Evolutionary conservation across 768 basidiomycete species (phyloP), one percentile per base, ranked within the genome.

Genomic region (Termitomyces sp.): DNA sequence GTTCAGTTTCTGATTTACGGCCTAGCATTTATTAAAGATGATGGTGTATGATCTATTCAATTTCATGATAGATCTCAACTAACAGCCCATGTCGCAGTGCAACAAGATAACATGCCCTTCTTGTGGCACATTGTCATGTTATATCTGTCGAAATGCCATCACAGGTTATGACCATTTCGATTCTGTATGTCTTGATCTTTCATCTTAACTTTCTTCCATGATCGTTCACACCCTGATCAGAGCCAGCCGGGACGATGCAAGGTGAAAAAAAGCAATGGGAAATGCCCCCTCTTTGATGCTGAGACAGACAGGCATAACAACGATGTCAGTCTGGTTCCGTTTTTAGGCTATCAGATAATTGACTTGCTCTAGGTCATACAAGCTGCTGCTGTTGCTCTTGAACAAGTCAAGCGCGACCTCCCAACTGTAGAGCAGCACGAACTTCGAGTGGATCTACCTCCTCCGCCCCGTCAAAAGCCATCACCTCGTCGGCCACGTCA

Each of bases 81-180:
- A n/a, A 54, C 52, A 46, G 11, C 46, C 34, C 15, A 25, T 56
- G 31, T 29, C 29, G 25, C 29, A 87, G 83, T 92, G 91, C 74
- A 92, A 92, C 79, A 92, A 92, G 71, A 91, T 92, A 83, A 80
- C 73, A 2, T 88, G 88, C 63, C 79, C 83, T 37, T 59, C 52
- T 1, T 92, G 91, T 65, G 53, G 47, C 4, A 82, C 87, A 0
- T 31, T 86, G 43, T 88, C 85, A 0, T 92, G 91, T 70, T 92
- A 92, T 67, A 74, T 89, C 40, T 92, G 91, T 66, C 81, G 87
- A 40, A 66, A 86, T 65, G 63, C 84, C 42, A 87, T 91, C 32
- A 69, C 42, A 12, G 86, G 86, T 8, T 89, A 89, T 63, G 82
- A 86, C 0, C 88, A 90, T 67, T 90, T 89, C 66, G 70, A 73